Evolutionary conservation across 2,329 filamentous ascomycete genomes (phyloP).

Genomic region (Aspergillus felis): DNA sequence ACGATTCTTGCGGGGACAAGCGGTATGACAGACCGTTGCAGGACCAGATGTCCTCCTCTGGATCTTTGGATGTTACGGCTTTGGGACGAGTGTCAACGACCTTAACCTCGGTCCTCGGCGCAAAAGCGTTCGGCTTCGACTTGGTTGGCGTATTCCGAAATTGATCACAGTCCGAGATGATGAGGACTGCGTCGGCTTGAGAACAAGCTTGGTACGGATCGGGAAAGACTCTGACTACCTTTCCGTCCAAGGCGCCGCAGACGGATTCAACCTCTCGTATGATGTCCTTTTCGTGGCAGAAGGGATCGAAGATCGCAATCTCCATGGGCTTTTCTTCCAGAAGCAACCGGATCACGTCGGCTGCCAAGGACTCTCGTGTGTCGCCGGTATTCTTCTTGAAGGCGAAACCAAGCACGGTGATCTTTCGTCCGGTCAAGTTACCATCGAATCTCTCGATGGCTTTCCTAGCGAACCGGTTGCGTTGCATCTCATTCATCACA

Average conservation of each 20-base stretch:
- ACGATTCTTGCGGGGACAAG: slow-evolving; percentile 20
- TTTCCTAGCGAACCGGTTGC: slow-evolving; percentile 62
- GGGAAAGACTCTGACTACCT: slow-evolving; percentile 35
- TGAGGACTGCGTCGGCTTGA: slow-evolving; percentile 46
- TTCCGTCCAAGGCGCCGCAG: slow-evolving; percentile 19
- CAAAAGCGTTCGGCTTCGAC: neutral
- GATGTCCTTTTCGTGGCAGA: slow-evolving; percentile 39
- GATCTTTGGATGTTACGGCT: neutral
- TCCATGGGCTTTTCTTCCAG: slow-evolving; percentile 61
- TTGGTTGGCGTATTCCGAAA: slow-evolving; percentile 35
- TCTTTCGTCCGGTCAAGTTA: slow-evolving; percentile 65
- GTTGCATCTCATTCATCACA: slow-evolving; percentile 72
- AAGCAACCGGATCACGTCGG: slow-evolving; percentile 64
- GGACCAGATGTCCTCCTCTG: slow-evolving; percentile 18
- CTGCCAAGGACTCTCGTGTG: slow-evolving; percentile 66
- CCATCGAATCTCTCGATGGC: slow-evolving; percentile 66
- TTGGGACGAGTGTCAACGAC: neutral
- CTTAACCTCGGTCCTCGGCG: neutral
- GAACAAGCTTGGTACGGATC: slow-evolving; percentile 46
- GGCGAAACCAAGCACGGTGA: slow-evolving; percentile 69
- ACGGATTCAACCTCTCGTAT: slow-evolving; percentile 34
- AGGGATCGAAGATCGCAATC: slow-evolving; percentile 66
- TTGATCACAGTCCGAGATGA: slow-evolving; percentile 53
- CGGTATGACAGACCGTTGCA: slow-evolving; percentile 19
- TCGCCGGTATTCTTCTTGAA: slow-evolving; percentile 79